These are phyloP conservation scores for Geosmithia morbida DNA, from an alignment of 2,329 filamentous ascomycete genomes.

Conservation along the genomic window DNA sequence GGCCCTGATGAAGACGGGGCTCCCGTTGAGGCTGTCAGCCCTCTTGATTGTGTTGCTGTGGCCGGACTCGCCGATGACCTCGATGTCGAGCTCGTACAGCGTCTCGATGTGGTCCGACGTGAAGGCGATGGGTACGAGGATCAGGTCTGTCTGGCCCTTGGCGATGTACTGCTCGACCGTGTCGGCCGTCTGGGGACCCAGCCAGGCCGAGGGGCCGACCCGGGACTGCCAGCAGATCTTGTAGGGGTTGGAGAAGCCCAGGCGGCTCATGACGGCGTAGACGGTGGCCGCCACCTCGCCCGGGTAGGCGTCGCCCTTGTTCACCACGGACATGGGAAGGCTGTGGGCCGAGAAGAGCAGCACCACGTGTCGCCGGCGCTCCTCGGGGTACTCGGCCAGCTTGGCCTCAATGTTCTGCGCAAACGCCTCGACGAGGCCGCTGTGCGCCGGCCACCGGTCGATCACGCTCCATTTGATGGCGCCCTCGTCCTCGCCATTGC, in stretches of 20 bases:
- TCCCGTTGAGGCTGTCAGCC: conserved; percentile 85
- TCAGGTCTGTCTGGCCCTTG: conserved; percentile 80
- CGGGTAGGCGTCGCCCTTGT: conserved; percentile 84
- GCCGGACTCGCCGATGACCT: conserved; percentile 82
- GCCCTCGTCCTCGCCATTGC: conserved; percentile 33
- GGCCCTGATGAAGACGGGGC: conserved; percentile 76
- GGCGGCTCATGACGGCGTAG: conserved; percentile 85
- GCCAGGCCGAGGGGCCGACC: conserved; percentile 88
- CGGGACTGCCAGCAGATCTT: conserved; percentile 96
- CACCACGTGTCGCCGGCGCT: conserved; percentile 65
- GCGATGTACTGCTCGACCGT: conserved; percentile 82
- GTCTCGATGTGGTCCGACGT: conserved; percentile 99
- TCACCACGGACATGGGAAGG: conserved; percentile 93
- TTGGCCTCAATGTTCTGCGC: conserved; percentile 83
- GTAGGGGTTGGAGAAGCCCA: conserved; percentile 82
- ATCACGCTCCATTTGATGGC: conserved; percentile 93
- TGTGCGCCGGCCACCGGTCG: conserved; percentile 90
- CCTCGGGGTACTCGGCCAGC: conserved; percentile 69
- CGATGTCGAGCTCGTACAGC: conserved; percentile 81
- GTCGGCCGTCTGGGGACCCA: conserved; percentile 82
- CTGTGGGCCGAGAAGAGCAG: conserved; percentile 92
- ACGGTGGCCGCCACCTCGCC: conserved; percentile 93
- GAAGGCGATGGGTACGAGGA: conserved; percentile 91
- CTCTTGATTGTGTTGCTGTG: conserved; percentile 72
- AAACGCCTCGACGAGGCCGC: conserved; percentile 81